Conservation (phyloP, 352 stramenopile genomes). For the Phytopythium helicoides region DNA sequence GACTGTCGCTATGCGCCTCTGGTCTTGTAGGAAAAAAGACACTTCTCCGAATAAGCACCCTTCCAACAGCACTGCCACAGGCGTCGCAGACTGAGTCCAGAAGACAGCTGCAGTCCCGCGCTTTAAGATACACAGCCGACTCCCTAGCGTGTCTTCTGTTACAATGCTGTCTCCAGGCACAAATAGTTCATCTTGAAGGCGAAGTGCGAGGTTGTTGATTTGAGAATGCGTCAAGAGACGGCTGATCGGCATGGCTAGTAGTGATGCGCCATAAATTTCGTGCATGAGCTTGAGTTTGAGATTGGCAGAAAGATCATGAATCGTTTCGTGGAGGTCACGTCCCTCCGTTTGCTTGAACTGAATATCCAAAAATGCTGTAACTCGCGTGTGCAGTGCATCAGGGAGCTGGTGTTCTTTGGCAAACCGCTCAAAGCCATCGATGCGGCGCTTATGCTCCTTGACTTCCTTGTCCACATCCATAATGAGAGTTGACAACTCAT, state of each 20-base stretch:
- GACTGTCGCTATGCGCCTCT: conserved; percentile 62
- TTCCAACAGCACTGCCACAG: conserved; percentile 55
- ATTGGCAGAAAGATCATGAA: conserved; percentile 65
- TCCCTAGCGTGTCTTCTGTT: conserved; percentile 54
- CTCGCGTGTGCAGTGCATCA: conserved; percentile 42
- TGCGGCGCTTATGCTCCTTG: conserved; percentile 64
- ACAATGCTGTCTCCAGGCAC: conserved; percentile 69
- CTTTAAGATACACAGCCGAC: conserved; percentile 51
- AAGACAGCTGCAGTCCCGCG: conserved; percentile 53
- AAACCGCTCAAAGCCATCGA: conserved; percentile 76
- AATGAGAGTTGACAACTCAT: conserved; percentile 73
- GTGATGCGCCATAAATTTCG: conserved; percentile 61
- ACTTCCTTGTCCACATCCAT: conserved; percentile 68
- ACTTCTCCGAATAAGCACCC: conserved; percentile 69
- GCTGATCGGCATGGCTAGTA: conserved; percentile 50
- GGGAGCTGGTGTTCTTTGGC: conserved; percentile 58
- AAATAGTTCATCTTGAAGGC: conserved; percentile 61
- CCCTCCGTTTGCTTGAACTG: conserved; percentile 57
- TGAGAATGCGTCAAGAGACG: conserved; percentile 55
- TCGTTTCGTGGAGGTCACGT: conserved; percentile 37
- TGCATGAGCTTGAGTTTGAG: conserved; percentile 72
- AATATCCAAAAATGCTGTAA: conserved; percentile 55
- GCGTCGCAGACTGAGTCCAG: conserved; percentile 48
- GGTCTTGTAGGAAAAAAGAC: conserved; percentile 56
- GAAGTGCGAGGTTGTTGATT: conserved; percentile 63